Conservation (phyloP, 805 yeast genomes). For the Ogataea pini region DNA sequence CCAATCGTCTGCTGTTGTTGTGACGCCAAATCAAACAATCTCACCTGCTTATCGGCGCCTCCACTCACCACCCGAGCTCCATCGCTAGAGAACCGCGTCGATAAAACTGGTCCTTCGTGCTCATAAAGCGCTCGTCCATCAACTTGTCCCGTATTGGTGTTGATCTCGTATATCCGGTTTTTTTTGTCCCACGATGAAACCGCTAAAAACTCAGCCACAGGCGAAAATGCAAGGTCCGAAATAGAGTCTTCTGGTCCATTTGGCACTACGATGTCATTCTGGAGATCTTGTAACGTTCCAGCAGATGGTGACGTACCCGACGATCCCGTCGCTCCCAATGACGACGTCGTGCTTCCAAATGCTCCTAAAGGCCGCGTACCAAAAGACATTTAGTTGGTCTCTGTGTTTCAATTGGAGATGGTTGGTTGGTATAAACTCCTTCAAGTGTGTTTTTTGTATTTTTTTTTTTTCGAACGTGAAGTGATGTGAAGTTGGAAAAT, state of each 20-base stretch:
- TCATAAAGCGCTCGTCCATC: conserved; percentile 89
- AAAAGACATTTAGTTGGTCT: conserved; percentile 28
- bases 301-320: conserved; percentile 37
- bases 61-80: conserved; percentile 88
- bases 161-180: conserved; percentile 88
- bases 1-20: conserved; percentile 88
- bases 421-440: not conserved
- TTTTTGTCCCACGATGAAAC: conserved; percentile 94
- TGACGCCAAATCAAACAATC: conserved; percentile 75
- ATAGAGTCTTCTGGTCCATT: conserved; percentile 93
- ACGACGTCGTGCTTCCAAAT: conserved; percentile 20
- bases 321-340: conserved; percentile 11
- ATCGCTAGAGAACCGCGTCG: conserved; percentile 80
- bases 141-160: conserved; percentile 66
- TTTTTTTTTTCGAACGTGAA: too few species aligned
- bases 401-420: not conserved
- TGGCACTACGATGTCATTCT: conserved; percentile 67
- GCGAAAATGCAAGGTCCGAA: conserved; percentile 80
- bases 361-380: conserved; percentile 31
- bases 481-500: too few species aligned
- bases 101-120: conserved; percentile 84
- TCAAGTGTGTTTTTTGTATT: not conserved
- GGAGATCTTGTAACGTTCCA: conserved; percentile 57
- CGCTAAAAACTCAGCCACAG: conserved; percentile 78
- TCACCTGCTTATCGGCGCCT: conserved; percentile 88